Conservation (phyloP, 108 stramenopile genomes). For the Nitzschia palea region DNA sequence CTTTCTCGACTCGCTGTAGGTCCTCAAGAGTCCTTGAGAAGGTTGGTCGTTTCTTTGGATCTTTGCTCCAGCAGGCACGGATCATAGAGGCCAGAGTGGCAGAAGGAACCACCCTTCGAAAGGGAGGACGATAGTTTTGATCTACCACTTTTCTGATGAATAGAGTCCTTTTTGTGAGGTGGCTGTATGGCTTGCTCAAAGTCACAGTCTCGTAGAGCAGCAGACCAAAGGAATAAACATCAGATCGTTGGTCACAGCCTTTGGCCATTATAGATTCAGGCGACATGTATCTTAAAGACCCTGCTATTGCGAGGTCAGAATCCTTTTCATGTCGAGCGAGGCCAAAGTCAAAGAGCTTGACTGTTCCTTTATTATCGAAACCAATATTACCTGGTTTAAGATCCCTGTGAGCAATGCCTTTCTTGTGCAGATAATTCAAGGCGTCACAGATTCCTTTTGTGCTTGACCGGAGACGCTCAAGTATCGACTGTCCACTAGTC, state of each 20-base stretch:
- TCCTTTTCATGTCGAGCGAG: constrained; percentile 30
- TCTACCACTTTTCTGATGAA: neutral
- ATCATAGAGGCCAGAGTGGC: neutral
- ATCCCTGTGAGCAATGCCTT: constrained; percentile 12
- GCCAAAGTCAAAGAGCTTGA: constrained; percentile 56
- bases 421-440: constrained; percentile 19
- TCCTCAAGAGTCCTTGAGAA: constrained; percentile 12
- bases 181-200: constrained; percentile 52
- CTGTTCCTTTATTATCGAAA: constrained; percentile 1
- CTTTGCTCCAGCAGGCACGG: constrained; percentile 46
- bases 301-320: constrained; percentile 9
- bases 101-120: neutral
- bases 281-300: constrained; percentile 54
- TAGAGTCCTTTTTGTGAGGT: neutral
- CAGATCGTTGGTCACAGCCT: constrained; percentile 49
- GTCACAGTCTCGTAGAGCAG: constrained; percentile 56
- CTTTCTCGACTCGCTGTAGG: neutral
- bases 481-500: neutral
- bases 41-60: constrained; percentile 47
- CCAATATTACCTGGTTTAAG: constrained; percentile 15
- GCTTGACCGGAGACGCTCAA: neutral
- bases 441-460: constrained; percentile 19
- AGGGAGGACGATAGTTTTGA: constrained; percentile 3
- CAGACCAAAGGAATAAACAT: constrained; percentile 73
- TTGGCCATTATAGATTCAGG: constrained; percentile 37